A percentile compares a stretch with the other conserved stretches of the same genome.
Conservation (phyloP, 129 eudicot genomes). For the Smallanthus sonchifolius region DNA sequence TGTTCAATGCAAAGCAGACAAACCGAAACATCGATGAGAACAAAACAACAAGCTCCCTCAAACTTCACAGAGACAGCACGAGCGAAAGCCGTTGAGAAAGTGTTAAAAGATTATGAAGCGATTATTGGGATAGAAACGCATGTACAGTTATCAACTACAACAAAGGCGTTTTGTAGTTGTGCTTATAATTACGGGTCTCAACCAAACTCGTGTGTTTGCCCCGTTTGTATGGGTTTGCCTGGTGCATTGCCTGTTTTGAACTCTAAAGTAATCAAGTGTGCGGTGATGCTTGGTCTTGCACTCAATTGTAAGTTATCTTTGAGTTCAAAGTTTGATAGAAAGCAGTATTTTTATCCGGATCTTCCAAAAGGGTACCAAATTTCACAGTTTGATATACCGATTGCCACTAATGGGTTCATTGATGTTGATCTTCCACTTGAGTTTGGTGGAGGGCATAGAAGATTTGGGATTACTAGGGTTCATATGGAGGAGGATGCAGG, state of each 20-base stretch:
- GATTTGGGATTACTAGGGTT: slow-evolving; percentile 87
- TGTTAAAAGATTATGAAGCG: slow-evolving; percentile 64
- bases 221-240: slow-evolving; percentile 93
- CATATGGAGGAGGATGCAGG: slow-evolving; percentile 99
- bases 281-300: slow-evolving; percentile 86
- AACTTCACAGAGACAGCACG: slow-evolving; percentile 45
- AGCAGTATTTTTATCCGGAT: slow-evolving; percentile 93
- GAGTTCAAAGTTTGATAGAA: slow-evolving; percentile 89
- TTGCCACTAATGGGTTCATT: slow-evolving; percentile 69
- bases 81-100: slow-evolving; percentile 40
- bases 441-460: slow-evolving; percentile 94
- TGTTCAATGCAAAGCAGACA: slow-evolving; percentile 49
- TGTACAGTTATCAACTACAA: slow-evolving; percentile 74
- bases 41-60: slow-evolving; percentile 48
- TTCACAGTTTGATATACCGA: slow-evolving; percentile 91
- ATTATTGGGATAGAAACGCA: slow-evolving; percentile 95
- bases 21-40: slow-evolving; percentile 48
- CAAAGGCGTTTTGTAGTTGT: slow-evolving; percentile 90
- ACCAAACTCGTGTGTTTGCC: slow-evolving; percentile 84
- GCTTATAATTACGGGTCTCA: slow-evolving; percentile 82
- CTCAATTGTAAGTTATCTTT: slow-evolving; percentile 66
- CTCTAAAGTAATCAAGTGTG: slow-evolving; percentile 78
- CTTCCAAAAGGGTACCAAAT: slow-evolving; percentile 98
- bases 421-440: slow-evolving; percentile 97
- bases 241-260: slow-evolving; percentile 92